Base-by-base conservation (phyloP, 2,329 filamentous ascomycete genomes). In the Fusarium sp. region DNA sequence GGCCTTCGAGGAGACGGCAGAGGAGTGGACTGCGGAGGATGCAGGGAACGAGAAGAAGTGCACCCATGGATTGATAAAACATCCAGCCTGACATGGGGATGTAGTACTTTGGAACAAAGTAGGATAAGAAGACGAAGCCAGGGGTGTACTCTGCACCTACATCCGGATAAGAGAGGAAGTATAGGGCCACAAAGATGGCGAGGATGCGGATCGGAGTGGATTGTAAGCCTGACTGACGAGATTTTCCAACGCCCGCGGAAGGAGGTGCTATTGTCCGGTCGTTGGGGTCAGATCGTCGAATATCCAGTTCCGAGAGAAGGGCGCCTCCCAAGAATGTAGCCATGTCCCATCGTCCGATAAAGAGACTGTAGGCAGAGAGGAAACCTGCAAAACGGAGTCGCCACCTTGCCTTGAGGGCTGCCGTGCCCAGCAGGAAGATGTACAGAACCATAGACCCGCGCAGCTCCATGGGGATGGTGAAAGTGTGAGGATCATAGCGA, bases 391-490 rank as follows among this genome's bases (percentile, higher is more conserved):
- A 68, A 25, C 73, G 72, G 1, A 81, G 71, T 2, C 83, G 77
- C 81, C 81, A 84, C 27, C 73, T 80, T 0, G 81, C 77, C 57
- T 80, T 81, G n/a, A 85, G 68, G 0, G 79, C 80, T 3, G 83
- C 81, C 1, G 83, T 85, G 0, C 79, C 83, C 0, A 85, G 77
- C 4, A 85, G 78, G 72, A 84, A 84, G 14, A 84, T 68, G 77
- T 85, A 85, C 37, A 85, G 65, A 33, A 84, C 69, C 80, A 85
- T 84, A 2, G 82, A 84, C 2, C 83, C 83, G 4, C 83, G 81
- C 5, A 85, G 76, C 57, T 85, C 83, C 80, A 84, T 84, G 2
- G 83, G 83, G 22, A 85, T 84, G 5, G 83, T 85, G 54, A 82
- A 85, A 0, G 82, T 84, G 61, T 85, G 83, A 8, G 83, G 83